Percentiles rank a stretch among this genome's conserved stretches.
phyloP scores from a whole-genome alignment of 192 early-diverging fungal species.

The Coemansia sp. region DNA sequence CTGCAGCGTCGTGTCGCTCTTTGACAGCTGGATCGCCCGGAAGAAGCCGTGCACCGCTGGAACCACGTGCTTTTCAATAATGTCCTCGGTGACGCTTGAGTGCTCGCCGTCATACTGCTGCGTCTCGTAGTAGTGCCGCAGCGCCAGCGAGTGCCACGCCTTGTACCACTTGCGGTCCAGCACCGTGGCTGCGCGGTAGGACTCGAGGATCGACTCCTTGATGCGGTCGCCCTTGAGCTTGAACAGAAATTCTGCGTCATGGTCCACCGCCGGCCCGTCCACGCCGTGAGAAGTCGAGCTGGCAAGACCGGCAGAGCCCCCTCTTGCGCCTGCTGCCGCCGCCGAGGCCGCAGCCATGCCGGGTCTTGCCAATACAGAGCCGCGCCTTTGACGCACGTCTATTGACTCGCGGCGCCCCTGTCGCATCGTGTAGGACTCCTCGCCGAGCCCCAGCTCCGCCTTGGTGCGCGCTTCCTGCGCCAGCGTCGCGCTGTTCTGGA shows the following conservation, averaged over 20 bases:
- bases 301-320: too few species aligned
- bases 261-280: too few species aligned
- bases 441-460: neutral
- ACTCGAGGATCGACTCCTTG: conserved; percentile 64
- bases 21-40: conserved; percentile 85
- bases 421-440: neutral
- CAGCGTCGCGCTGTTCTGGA: conserved; percentile 12
- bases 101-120: conserved; percentile 69
- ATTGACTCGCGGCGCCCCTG: neutral
- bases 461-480: conserved; percentile 6
- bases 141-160: conserved; percentile 96
- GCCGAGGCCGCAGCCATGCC: neutral
- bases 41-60: conserved; percentile 92
- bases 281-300: too few species aligned
- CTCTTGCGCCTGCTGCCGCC: neutral
- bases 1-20: conserved; percentile 78
- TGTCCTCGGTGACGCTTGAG: conserved; percentile 57
- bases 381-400: neutral
- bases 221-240: conserved; percentile 18
- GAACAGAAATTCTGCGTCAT: conserved; percentile 15
- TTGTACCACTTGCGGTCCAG: conserved; percentile 92
- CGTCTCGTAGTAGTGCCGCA: conserved; percentile 82
- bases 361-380: neutral
- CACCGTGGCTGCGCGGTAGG: conserved; percentile 79
- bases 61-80: conserved; percentile 54